Conservation (phyloP, 2,329 filamentous ascomycete genomes). For the Aspergillus melleus region DNA sequence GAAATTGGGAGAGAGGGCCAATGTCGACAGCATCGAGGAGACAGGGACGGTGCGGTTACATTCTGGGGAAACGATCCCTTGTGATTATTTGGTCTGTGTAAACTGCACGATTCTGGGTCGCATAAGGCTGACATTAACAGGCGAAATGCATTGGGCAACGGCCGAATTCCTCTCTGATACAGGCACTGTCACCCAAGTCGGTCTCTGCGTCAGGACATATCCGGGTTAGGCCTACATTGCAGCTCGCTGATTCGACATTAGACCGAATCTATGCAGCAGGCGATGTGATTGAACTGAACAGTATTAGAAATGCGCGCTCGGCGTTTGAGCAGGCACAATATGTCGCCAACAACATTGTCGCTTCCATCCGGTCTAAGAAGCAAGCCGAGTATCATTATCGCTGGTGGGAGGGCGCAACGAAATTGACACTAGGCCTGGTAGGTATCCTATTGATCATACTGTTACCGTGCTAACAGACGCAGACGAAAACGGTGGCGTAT, state of each 20-base stretch:
- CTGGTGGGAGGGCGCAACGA: slow-evolving; percentile 54
- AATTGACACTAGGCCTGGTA: slow-evolving; percentile 57
- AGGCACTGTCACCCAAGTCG: slow-evolving; percentile 43
- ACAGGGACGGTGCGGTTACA: slow-evolving; percentile 46
- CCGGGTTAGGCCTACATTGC: slow-evolving; percentile 57
- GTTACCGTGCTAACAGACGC: slow-evolving; percentile 5
- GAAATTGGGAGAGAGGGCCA: slow-evolving; percentile 48
- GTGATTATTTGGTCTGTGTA: slow-evolving; percentile 51
- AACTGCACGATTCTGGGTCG: not conserved
- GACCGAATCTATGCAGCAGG: slow-evolving; percentile 63
- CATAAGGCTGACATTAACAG: slow-evolving; percentile 30
- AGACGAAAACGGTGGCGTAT: slow-evolving; percentile 50
- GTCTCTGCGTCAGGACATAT: slow-evolving; percentile 54
- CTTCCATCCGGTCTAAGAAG: slow-evolving; percentile 43
- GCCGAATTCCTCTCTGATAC: slow-evolving; percentile 55
- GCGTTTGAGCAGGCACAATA: slow-evolving; percentile 55
- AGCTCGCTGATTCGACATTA: slow-evolving; percentile 51
- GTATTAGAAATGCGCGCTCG: slow-evolving; percentile 55
- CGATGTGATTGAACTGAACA: slow-evolving; percentile 59
- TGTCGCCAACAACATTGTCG: slow-evolving; percentile 57
- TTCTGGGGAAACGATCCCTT: slow-evolving; percentile 48
- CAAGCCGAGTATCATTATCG: slow-evolving; percentile 45
- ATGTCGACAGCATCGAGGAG: slow-evolving; percentile 24
- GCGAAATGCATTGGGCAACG: slow-evolving; percentile 62
- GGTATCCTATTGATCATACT: slow-evolving; percentile 17